phyloP scores from a whole-genome alignment of 441 rosid species.

The Aquilaria agallochum region DNA sequence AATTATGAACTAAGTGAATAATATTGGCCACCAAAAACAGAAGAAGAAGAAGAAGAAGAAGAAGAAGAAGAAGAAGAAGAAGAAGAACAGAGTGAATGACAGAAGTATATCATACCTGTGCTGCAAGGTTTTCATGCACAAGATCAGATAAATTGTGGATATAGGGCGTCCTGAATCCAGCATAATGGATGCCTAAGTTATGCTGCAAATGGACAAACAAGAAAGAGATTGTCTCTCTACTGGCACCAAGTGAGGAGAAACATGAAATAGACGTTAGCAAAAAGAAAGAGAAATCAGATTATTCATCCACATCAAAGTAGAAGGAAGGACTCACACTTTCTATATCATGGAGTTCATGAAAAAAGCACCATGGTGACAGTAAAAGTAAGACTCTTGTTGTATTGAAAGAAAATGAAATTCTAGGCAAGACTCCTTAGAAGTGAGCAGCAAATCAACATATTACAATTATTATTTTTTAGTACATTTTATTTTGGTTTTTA shows the following conservation, averaged over 20 bases:
- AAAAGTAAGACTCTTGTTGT: too few relatives aligned
- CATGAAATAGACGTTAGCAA: background rate
- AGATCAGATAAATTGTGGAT: constrained; percentile 93
- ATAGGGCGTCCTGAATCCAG: constrained; percentile 95
- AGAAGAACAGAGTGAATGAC: constrained; percentile 9
- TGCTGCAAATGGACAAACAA: constrained; percentile 41
- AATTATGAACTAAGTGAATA: constrained; percentile 2
- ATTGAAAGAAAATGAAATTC: too few relatives aligned
- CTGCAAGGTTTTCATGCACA: constrained; percentile 69
- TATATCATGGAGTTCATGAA: too few relatives aligned
- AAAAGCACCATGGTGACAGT: too few relatives aligned
- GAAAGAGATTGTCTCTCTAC: constrained; percentile 16
- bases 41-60: constrained; percentile 10
- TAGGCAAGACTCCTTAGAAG: too few relatives aligned
- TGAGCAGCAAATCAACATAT: too few relatives aligned
- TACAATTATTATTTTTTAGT: too few relatives aligned
- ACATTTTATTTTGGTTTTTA: too few relatives aligned
- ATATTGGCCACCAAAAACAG: background rate
- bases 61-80: constrained; percentile 5
- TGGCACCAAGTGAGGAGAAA: constrained; percentile 15
- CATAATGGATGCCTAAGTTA: constrained; percentile 70
- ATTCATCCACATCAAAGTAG: background rate
- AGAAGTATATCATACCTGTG: constrained; percentile 51
- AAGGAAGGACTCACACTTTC: background rate
- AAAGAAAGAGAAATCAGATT: constrained; percentile 2